These are phyloP conservation scores for Calonectria multiphialidica DNA, from an alignment of 2,329 filamentous ascomycete genomes.

Conservation along the genomic window DNA sequence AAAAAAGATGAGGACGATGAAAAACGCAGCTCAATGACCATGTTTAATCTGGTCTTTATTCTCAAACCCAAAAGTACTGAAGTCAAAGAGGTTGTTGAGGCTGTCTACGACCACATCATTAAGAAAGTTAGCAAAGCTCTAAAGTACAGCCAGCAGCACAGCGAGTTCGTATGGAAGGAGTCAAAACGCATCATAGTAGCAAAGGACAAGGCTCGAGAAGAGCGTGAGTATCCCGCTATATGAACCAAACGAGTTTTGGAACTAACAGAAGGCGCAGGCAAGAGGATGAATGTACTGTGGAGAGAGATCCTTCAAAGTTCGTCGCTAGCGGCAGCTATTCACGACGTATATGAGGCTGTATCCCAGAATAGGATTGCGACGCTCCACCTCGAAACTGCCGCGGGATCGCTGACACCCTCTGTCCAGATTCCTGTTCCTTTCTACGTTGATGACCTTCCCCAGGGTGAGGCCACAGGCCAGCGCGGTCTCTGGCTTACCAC, in stretches of 20 bases:
- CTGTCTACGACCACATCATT: slow-evolving; percentile 86
- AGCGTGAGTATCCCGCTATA: slow-evolving; percentile 57
- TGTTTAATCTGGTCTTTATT: slow-evolving; percentile 98
- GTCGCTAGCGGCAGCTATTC: slow-evolving; percentile 84
- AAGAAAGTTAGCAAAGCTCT: slow-evolving; percentile 94
- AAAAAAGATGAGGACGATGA: slow-evolving; percentile 60
- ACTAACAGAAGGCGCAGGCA: slow-evolving; percentile 51
- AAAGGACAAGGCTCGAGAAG: slow-evolving; percentile 85
- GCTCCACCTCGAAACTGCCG: slow-evolving; percentile 76
- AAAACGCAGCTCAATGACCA: slow-evolving; percentile 83
- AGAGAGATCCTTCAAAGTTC: slow-evolving; percentile 78
- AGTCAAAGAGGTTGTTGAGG: slow-evolving; percentile 79
- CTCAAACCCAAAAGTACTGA: slow-evolving; percentile 84
- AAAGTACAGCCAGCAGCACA: slow-evolving; percentile 91
- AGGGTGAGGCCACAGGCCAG: slow-evolving; percentile 75
- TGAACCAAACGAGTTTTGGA: neutral
- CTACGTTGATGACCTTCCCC: slow-evolving; percentile 80
- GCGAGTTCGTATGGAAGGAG: slow-evolving; percentile 92
- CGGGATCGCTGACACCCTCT: slow-evolving; percentile 70
- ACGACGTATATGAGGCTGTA: slow-evolving; percentile 84
- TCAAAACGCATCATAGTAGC: slow-evolving; percentile 84
- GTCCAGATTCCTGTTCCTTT: slow-evolving; percentile 75
- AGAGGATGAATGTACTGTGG: slow-evolving; percentile 77
- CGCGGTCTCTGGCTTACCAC: slow-evolving; percentile 90
- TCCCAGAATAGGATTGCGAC: slow-evolving; percentile 89